Evolutionary conservation across 805 yeast species (phyloP), one percentile per base, ranked within the genome.

Genomic region (Candida multigemmis): DNA sequence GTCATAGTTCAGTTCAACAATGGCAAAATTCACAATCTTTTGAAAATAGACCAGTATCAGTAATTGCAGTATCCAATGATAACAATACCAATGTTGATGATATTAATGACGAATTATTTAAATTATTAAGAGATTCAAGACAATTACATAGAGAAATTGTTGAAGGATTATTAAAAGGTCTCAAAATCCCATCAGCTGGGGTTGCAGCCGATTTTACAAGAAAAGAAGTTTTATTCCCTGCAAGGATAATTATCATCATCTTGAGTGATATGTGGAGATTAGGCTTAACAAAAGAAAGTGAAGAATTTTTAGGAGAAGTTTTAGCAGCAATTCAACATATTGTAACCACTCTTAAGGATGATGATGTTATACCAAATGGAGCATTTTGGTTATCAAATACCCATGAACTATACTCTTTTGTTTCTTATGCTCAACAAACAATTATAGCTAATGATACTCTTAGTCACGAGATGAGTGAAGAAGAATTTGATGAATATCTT

Each of bases 371-470:
- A 44, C 75, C 85, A 24, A 85, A 85, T 42, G 97, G 96, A 40
- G 94, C 96, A 0, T 91, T 87, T 64, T 91, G 98, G 98, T 67
- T 91, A 38, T 83, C 96, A 3, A 91, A 91, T 56, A 87, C 93
- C 3, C 96, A 91, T 50, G 97, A 91, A 50, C 68, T 91, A 44
- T 83, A 82, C 53, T 86, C 97, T 3, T 91, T 91, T 64, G 94
- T 89, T 33, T 75, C 87, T 10, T 82, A 85, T 54, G 97, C 97
- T 3, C 94, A 89, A 54, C 74, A 76, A 33, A 85, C 94, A n/a
- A 84, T 91, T 34, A 60, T 83, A 26, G 87, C 83, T 24, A 85
- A 84, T 46, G 94, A 82, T 47, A 68, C 77, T 4, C 68, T 84
- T 35, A 68, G 81, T 23, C 74, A 73, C 34, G 94, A 82, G 35